Evolutionary conservation across 805 yeast genomes (phyloP), one percentile per base, ranked within the genome.

Genomic region (Hanseniaspora occidentalis): DNA sequence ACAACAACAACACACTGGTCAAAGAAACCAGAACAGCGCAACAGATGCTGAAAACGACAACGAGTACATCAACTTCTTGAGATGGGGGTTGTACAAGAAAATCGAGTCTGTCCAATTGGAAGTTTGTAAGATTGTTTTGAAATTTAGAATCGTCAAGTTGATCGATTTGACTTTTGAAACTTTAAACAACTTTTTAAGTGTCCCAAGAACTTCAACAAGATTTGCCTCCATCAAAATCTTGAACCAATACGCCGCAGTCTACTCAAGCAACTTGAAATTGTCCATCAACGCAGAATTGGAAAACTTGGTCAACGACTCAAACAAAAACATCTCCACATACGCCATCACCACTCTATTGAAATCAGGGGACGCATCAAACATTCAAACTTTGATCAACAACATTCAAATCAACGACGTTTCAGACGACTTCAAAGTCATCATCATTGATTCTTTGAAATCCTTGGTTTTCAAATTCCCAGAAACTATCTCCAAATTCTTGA

Each of bases 281-380:
- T 76, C 82, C 47, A 73, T 74, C 35, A 92, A 85, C 56, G 66
- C 71, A 38, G 96, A 88, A 59, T 72, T 92, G 54, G 97, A 92
- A 64, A 66, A 76, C 24, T 71, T 92, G 58, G 84, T 92, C 53
- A 79, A 80, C 56, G 97, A 89, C 60, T 59, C 88, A 20, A 86
- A 84, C 65, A 77, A 95, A 64, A 79, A 95, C 25, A 77, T 92
- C 48, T 89, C 97, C 11, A 92, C 98, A 13, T 89, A 85, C 62
- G 96, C 98, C 21, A 92, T 92, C 58, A 92, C 97, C 25, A 89
- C 97, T 2, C 69, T 92, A 55, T 74, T 92, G 61, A 92, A 89
- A 65, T 89, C 97, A 2, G 95, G 96, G 57, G 86, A 88, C 48
- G 80, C 84, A 46, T 85, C 84, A 45, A 74, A 75, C 50, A 95